Percentiles rank a stretch among this genome's conserved stretches.
Evolutionary conservation across 352 stramenopile species (phyloP).

Genomic region (Globisporangium spinosum): DNA sequence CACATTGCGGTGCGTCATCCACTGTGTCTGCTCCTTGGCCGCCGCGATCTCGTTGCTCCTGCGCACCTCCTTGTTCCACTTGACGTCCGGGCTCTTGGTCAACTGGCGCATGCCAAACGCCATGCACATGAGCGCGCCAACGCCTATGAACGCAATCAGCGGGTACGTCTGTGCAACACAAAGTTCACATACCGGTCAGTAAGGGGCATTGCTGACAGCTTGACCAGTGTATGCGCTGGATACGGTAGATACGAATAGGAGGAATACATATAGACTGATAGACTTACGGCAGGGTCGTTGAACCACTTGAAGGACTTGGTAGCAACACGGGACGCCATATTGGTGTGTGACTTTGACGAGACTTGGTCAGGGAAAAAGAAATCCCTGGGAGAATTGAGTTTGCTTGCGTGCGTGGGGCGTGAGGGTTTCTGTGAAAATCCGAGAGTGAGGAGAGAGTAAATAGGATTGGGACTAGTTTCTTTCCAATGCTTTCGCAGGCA

Average conservation of each 20-base stretch:
- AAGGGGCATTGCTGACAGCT: too few species aligned
- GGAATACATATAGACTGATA: not conserved
- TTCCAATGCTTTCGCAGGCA: not conserved
- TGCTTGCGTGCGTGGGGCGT: not conserved
- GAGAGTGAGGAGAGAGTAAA: not conserved
- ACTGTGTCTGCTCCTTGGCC: constrained; percentile 34
- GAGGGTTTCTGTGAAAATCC: not conserved
- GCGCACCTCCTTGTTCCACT: constrained; percentile 53
- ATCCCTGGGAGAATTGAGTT: not conserved
- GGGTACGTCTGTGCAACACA: constrained; percentile 39
- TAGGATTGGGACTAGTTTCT: not conserved
- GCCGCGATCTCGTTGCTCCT: constrained; percentile 45
- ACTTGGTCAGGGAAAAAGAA: not conserved
- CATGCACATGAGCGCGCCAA: constrained; percentile 34
- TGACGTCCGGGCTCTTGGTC: constrained; percentile 51
- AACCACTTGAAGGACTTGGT: constrained; percentile 40
- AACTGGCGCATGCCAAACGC: constrained; percentile 43
- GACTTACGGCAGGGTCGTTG: constrained; percentile 33
- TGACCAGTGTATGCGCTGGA: too few species aligned
- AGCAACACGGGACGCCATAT: constrained; percentile 33
- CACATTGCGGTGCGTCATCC: constrained; percentile 45
- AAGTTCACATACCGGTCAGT: not conserved
- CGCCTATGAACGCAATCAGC: constrained; percentile 36
- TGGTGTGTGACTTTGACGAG: not conserved
- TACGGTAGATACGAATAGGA: not conserved